A percentile compares a stretch with the other conserved stretches of the same genome.
phyloP scores from a whole-genome alignment of 345 rosid genomes.

The Abelmoschus esculentus region DNA sequence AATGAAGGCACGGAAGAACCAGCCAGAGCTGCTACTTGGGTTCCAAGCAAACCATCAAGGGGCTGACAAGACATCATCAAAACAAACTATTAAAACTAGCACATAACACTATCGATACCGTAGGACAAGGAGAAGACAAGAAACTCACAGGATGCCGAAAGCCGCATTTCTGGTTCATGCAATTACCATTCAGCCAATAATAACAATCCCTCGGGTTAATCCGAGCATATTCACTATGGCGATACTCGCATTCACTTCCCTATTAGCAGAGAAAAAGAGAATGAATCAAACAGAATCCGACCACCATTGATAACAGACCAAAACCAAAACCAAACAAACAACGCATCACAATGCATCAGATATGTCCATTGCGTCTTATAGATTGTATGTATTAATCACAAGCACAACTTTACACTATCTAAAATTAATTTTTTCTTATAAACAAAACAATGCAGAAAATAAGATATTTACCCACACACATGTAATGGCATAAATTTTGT shows the following conservation, averaged over 20 bases:
- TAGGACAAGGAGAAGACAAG: neutral
- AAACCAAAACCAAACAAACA: neutral
- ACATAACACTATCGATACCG: neutral
- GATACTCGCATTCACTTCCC: slow-evolving; percentile 96
- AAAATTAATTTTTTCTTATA: neutral
- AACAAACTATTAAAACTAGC: neutral
- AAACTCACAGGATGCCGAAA: slow-evolving; percentile 89
- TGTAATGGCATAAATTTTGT: neutral
- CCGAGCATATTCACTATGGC: slow-evolving; percentile 98
- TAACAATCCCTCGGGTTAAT: slow-evolving; percentile 91
- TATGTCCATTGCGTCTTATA: neutral
- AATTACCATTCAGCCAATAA: slow-evolving; percentile 85
- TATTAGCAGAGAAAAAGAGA: slow-evolving; percentile 15
- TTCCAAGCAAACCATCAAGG: slow-evolving; percentile 77
- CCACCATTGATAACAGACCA: neutral
- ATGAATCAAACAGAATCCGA: slow-evolving; percentile 9
- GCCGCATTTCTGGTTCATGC: slow-evolving; percentile 86
- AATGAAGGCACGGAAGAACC: slow-evolving; percentile 32
- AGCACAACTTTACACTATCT: neutral
- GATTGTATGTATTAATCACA: neutral
- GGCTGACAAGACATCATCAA: slow-evolving; percentile 47
- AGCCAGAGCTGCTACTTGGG: slow-evolving; percentile 38
- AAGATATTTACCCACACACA: neutral
- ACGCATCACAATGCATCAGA: neutral
- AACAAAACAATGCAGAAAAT: neutral